A percentile compares a stretch with the other conserved stretches of the same genome.
Conservation (phyloP, 352 stramenopile species). For the Pythium pectinolyticum region DNA sequence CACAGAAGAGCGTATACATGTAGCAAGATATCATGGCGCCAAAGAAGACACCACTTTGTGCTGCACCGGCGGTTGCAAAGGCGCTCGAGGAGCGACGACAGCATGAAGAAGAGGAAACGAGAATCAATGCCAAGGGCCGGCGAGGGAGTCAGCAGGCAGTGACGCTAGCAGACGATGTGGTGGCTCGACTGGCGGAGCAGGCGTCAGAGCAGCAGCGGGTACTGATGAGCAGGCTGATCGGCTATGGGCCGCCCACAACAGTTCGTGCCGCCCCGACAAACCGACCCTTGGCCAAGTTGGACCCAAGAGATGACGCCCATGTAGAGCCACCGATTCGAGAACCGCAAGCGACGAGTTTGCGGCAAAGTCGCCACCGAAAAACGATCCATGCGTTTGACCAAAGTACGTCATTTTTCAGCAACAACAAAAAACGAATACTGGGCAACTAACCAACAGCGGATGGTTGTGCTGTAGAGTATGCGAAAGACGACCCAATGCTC, state of each 20-base stretch:
- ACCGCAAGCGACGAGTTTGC: no score
- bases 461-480: conserved; percentile 38
- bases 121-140: background rate
- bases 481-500: conserved; percentile 40
- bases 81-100: conserved; percentile 1
- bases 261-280: background rate
- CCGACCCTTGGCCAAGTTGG: no score
- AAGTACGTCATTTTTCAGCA: conserved; percentile 7
- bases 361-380: no score
- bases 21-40: background rate
- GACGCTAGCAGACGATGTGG: background rate
- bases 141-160: background rate
- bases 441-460: background rate
- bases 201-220: conserved; percentile 1
- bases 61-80: conserved; percentile 1
- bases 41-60: background rate
- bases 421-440: no score
- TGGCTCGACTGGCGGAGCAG: conserved; percentile 8
- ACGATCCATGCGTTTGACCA: conserved; percentile 16
- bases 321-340: no score
- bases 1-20: background rate
- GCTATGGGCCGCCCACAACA: conserved; percentile 16
- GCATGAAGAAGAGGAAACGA: background rate
- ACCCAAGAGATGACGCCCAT: no score
- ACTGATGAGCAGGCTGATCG: conserved; percentile 19